phyloP scores from a whole-genome alignment of 2,329 filamentous ascomycete genomes.

The Colletotrichum magnum region DNA sequence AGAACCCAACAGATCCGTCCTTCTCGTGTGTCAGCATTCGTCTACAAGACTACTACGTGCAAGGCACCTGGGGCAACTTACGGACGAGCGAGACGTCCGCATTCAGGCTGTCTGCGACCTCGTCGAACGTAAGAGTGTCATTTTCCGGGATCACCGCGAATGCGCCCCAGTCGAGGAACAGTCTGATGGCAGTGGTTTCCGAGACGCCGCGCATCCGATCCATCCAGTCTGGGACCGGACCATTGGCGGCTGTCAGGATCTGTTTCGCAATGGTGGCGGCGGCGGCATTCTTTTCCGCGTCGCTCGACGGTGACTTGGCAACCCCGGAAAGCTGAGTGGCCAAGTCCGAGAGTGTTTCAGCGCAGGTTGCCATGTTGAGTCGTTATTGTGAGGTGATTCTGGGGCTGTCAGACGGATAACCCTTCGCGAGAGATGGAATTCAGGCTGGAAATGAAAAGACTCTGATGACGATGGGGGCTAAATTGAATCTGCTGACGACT shows the following conservation, averaged over 20 bases:
- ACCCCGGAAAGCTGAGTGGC: conserved; percentile 24
- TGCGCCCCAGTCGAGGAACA: conserved; percentile 50
- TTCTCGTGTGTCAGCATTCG: neutral
- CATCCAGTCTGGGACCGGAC: conserved; percentile 33
- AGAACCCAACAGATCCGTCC: conserved; percentile 44
- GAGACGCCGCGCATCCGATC: neutral
- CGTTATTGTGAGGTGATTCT: neutral
- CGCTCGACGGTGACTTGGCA: neutral
- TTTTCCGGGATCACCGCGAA: conserved; percentile 50
- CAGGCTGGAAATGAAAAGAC: neutral
- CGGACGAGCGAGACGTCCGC: conserved; percentile 48
- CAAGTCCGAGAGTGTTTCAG: conserved; percentile 1
- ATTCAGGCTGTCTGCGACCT: conserved; percentile 47
- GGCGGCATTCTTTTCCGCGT: conserved; percentile 21
- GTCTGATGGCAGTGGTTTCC: conserved; percentile 34
- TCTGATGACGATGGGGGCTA: neutral
- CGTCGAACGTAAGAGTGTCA: conserved; percentile 45
- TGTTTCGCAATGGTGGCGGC: conserved; percentile 27
- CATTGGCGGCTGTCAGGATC: conserved; percentile 22
- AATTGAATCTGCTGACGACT: neutral
- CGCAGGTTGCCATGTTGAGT: conserved; percentile 3
- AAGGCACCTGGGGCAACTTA: conserved; percentile 29
- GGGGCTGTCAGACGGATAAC: neutral
- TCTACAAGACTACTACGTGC: neutral
- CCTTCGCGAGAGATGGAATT: neutral